Conservation (phyloP, 2,329 filamentous ascomycete species). For the Xylariaceae sp. region DNA sequence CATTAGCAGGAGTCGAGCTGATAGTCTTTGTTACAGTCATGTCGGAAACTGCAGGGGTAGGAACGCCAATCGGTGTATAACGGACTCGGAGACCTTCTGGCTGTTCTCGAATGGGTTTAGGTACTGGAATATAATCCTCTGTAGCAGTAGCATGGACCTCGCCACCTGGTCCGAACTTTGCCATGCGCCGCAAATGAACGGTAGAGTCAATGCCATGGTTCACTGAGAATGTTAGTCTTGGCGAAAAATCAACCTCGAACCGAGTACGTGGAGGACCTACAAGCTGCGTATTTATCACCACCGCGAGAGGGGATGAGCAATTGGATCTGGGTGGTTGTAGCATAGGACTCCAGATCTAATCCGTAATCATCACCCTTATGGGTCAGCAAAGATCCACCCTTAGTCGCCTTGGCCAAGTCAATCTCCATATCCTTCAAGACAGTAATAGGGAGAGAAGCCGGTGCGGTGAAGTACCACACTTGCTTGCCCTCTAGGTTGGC, state of each 20-base stretch:
- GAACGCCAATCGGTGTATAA: constrained; percentile 69
- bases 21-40: not conserved
- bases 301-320: constrained; percentile 66
- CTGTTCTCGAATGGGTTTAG: constrained; percentile 64
- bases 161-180: constrained; percentile 58
- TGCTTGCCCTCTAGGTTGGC: constrained; percentile 72
- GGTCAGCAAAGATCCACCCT: constrained; percentile 62
- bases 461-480: constrained; percentile 81
- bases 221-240: constrained; percentile 43
- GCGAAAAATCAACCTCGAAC: constrained; percentile 23
- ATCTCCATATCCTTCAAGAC: constrained; percentile 70
- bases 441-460: constrained; percentile 71
- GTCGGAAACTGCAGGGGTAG: constrained; percentile 34
- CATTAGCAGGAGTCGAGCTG: not conserved
- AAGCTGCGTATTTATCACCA: constrained; percentile 59
- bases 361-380: constrained; percentile 70
- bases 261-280: constrained; percentile 50
- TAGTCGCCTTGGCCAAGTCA: constrained; percentile 59
- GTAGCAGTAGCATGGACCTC: constrained; percentile 49
- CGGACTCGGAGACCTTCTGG: constrained; percentile 72
- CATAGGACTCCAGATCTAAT: constrained; percentile 59
- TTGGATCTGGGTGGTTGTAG: constrained; percentile 60
- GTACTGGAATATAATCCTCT: constrained; percentile 52
- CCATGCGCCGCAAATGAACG: constrained; percentile 69
- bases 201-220: constrained; percentile 61